Percentiles rank a stretch among this genome's conserved stretches.
These are phyloP conservation scores for Exobasidium rhododendri DNA, from an alignment of 1,284 basidiomycete genomes.

Conservation along the genomic window DNA sequence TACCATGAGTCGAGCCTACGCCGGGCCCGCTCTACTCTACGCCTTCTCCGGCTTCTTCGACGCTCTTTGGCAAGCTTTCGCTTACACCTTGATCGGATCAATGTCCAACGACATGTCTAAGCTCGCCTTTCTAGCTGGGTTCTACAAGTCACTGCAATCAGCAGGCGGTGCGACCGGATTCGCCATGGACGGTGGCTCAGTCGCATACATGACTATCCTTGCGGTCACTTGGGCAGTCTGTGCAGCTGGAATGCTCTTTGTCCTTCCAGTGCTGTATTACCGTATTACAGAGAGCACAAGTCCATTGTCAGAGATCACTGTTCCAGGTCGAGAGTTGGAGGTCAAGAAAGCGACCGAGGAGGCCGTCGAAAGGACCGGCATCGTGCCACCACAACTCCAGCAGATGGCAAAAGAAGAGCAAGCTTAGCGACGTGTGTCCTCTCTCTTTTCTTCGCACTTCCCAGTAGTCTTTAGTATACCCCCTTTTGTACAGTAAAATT, in stretches of 20 bases:
- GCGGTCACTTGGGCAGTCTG: constrained; percentile 43
- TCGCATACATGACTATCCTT: constrained; percentile 41
- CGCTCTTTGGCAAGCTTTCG: constrained; percentile 32
- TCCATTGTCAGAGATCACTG: constrained; percentile 31
- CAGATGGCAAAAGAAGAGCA: constrained; percentile 6
- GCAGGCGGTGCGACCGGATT: constrained; percentile 40
- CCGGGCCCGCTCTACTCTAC: constrained; percentile 39
- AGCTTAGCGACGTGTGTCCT: not conserved
- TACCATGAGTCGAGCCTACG: constrained; percentile 18
- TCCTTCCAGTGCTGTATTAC: constrained; percentile 33
- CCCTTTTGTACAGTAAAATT: no score
- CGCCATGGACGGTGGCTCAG: constrained; percentile 32
- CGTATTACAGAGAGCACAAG: constrained; percentile 37
- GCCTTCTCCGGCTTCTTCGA: constrained; percentile 42
- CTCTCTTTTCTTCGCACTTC: no score
- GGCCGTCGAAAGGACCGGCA: constrained; percentile 7
- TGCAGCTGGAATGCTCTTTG: constrained; percentile 34
- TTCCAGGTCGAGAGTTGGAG: constrained; percentile 30
- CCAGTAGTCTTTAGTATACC: no score
- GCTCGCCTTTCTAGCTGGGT: constrained; percentile 41
- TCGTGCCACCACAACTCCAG: constrained; percentile 8
- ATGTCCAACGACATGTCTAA: constrained; percentile 44
- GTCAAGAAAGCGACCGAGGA: constrained; percentile 22
- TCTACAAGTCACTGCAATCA: constrained; percentile 45
- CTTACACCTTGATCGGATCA: constrained; percentile 43